These are phyloP conservation scores for Hypoxylon sp. DNA, from an alignment of 2,329 filamentous ascomycete genomes.

Conservation along the genomic window DNA sequence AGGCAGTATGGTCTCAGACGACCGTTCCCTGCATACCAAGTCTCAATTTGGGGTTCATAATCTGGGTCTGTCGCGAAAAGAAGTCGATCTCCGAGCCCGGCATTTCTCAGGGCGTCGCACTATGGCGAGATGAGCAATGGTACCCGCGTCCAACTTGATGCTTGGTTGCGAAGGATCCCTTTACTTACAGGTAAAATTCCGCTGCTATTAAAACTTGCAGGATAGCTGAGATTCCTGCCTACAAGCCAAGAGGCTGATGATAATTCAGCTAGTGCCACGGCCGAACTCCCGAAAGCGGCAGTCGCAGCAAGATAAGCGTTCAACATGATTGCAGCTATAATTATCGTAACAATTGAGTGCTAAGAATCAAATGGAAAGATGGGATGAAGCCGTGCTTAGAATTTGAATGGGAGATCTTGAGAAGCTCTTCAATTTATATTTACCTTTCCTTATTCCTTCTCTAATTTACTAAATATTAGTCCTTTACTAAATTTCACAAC, in stretches of 20 bases:
- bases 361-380: background rate
- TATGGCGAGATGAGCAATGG: constrained; percentile 24
- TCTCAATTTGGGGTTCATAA: constrained; percentile 46
- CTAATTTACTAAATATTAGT: too few species aligned
- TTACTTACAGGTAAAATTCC: constrained; percentile 35
- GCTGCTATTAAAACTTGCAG: constrained; percentile 17
- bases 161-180: too few species aligned
- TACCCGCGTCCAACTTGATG: background rate
- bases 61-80: constrained; percentile 44
- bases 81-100: constrained; percentile 46
- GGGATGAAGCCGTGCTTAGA: background rate
- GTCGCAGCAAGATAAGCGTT: constrained; percentile 15
- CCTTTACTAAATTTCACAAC: background rate
- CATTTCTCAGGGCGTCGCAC: constrained; percentile 47
- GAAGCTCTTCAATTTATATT: constrained; percentile 4
- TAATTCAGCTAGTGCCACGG: constrained; percentile 6
- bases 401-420: background rate
- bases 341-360: background rate
- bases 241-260: constrained; percentile 13
- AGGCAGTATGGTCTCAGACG: constrained; percentile 48
- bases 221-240: constrained; percentile 10
- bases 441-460: background rate
- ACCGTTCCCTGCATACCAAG: constrained; percentile 46
- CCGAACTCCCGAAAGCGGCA: background rate
- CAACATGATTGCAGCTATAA: constrained; percentile 20